Evolutionary conservation across 495 filamentous ascomycete species (phyloP), one percentile per base, ranked within the genome.

Genomic region (Talaromyces proteolyticus): DNA sequence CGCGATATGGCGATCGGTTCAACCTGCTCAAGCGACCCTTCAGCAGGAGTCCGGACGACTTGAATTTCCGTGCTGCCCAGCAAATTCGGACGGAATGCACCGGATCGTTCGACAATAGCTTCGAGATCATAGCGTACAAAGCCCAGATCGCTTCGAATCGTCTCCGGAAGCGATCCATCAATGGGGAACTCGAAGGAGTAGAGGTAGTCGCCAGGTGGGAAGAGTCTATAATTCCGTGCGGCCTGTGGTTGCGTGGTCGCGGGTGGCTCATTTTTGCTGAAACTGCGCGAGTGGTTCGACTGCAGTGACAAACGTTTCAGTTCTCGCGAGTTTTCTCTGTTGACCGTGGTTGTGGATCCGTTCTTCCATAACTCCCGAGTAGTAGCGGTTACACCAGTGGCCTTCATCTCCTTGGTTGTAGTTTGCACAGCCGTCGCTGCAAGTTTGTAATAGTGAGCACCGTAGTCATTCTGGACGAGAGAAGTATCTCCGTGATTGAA

Each of bases 1-100:
- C 93, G 77, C 47, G 88, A 96, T 58, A 98, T 97, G 18, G 92
- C 92, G 64, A 98, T 98, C 12, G 93, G 93, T 60, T 98, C 93
- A 21, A 91, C 82, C 65, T 90, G 88, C 60, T 98, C 94, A 44
- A 97, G 71, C 4, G 92, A 97, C 43, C 91, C 80, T 69, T 97
- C 90, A 16, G 92, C 84, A 0, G 93, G 93, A 1, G 92, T 84
- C 14, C 93, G 85, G 22, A 98, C 87, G 40, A 98, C 79, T 3
- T 78, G 80, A 8, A 98, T 82, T 62, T 97, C 94, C 64, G 89
- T 86, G 12, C 71, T 77, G 17, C 93, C 93, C 29, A 89, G 74
- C 2, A 98, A 78, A 55, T 95, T 97, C 19, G 90, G 81, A 53
- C 91, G 87, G 70, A 98, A 97, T 3, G 92, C 87, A 2, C 94